phyloP scores from a whole-genome alignment of 306 rosid species.

The Lathyrus sativus region DNA sequence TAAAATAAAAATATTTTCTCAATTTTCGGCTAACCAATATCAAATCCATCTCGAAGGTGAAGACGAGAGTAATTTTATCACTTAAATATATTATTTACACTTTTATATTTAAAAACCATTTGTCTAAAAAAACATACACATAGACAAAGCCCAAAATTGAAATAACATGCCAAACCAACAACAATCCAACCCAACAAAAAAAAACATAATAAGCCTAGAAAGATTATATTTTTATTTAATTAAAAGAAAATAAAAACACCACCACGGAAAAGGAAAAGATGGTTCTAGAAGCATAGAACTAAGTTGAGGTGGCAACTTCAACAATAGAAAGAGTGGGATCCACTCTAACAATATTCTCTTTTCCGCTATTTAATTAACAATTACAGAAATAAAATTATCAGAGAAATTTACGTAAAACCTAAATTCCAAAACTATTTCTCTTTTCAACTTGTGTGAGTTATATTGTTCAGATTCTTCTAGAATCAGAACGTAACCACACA shows the following conservation, averaged over 20 bases:
- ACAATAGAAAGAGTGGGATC: no score
- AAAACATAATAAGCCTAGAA: not conserved
- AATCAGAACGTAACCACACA: conserved; percentile 2
- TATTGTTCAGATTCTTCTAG: not conserved
- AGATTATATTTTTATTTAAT: no score
- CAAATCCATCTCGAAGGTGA: no score
- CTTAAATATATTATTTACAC: no score
- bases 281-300: not conserved
- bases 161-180: no score
- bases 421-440: not conserved
- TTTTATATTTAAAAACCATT: no score
- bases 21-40: no score
- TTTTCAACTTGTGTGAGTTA: not conserved
- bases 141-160: no score
- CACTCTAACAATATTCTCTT: not conserved
- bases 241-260: not conserved
- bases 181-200: no score
- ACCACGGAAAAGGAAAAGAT: not conserved
- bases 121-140: no score
- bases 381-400: not conserved
- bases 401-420: not conserved
- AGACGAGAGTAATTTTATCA: no score
- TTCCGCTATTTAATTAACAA: not conserved
- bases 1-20: no score
- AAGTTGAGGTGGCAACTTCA: not conserved